phyloP scores from a whole-genome alignment of 176 grass and related monocot species.

The Melocanna baccifera region DNA sequence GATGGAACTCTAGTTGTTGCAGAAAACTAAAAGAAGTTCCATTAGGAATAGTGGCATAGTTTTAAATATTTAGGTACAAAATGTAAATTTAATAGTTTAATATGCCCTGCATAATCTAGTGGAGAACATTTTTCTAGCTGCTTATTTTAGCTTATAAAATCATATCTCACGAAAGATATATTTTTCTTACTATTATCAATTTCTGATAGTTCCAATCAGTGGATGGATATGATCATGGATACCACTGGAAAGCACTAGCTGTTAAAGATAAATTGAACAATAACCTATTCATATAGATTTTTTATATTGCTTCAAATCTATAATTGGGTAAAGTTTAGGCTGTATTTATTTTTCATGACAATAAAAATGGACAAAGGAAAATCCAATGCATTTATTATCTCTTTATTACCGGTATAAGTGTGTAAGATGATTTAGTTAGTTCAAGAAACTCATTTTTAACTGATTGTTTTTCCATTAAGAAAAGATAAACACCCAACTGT shows the following conservation, averaged over 20 bases:
- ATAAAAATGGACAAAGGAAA: constrained; percentile 20
- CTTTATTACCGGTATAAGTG: constrained; percentile 2
- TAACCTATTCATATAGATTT: not conserved
- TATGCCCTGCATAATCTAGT: constrained; percentile 5
- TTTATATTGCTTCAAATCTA: constrained; percentile 14
- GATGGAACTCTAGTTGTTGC: not conserved
- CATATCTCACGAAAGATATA: constrained; percentile 1
- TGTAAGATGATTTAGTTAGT: not conserved
- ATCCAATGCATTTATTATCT: constrained; percentile 23
- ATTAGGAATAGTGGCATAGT: not conserved
- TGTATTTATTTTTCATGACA: constrained; percentile 22
- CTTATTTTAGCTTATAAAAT: constrained; percentile 19
- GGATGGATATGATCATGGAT: not conserved
- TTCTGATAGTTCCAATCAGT: constrained; percentile 4
- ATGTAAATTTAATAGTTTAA: not conserved
- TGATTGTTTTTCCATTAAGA: constrained; percentile 2
- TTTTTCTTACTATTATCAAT: not conserved
- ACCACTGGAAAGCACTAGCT: constrained; percentile 1
- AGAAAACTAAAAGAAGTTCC: constrained; percentile 3
- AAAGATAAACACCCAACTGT: not conserved
- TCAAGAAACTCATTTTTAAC: not conserved
- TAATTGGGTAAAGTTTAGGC: constrained; percentile 6
- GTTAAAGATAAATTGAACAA: constrained; percentile 1
- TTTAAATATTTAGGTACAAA: constrained; percentile 12
- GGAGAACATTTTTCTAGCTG: constrained; percentile 5